phyloP scores from a whole-genome alignment of 495 filamentous ascomycete genomes.

The Daldinia childiae region DNA sequence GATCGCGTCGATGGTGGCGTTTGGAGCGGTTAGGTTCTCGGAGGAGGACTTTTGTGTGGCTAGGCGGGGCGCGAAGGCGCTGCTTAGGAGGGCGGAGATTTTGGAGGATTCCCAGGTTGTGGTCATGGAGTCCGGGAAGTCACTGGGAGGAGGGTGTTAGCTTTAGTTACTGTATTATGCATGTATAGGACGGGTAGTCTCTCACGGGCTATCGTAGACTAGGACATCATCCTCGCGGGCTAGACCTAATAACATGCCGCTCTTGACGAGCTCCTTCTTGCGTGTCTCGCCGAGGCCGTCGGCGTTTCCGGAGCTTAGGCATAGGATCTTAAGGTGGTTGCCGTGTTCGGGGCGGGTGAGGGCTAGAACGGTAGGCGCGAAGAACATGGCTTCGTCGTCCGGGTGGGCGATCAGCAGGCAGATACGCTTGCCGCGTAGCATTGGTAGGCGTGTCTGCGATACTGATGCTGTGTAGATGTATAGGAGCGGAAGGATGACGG shows the following conservation, averaged over 20 bases:
- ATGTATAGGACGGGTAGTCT: slow-evolving; percentile 28
- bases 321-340: slow-evolving; percentile 93
- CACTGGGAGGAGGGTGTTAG: slow-evolving; percentile 46
- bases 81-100: slow-evolving; percentile 72
- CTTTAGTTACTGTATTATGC: not conserved
- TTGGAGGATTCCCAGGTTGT: slow-evolving; percentile 73
- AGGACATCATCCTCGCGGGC: slow-evolving; percentile 77
- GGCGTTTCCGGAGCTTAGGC: slow-evolving; percentile 88
- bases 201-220: slow-evolving; percentile 75
- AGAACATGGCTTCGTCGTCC: slow-evolving; percentile 99
- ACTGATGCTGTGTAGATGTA: slow-evolving; percentile 68
- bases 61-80: slow-evolving; percentile 73
- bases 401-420: slow-evolving; percentile 95
- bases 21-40: slow-evolving; percentile 51
- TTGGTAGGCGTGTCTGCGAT: slow-evolving; percentile 68
- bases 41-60: slow-evolving; percentile 41
- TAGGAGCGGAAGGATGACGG: slow-evolving; percentile 68
- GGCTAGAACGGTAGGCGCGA: slow-evolving; percentile 84
- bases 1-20: slow-evolving; percentile 77
- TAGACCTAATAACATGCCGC: slow-evolving; percentile 77
- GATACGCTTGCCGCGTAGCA: slow-evolving; percentile 79
- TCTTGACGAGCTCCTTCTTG: slow-evolving; percentile 82
- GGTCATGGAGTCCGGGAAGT: slow-evolving; percentile 89
- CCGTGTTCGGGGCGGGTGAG: slow-evolving; percentile 76
- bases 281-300: slow-evolving; percentile 85